Evolutionary conservation across 805 yeast genomes (phyloP).

Genomic region (Blastobotrys americana): DNA sequence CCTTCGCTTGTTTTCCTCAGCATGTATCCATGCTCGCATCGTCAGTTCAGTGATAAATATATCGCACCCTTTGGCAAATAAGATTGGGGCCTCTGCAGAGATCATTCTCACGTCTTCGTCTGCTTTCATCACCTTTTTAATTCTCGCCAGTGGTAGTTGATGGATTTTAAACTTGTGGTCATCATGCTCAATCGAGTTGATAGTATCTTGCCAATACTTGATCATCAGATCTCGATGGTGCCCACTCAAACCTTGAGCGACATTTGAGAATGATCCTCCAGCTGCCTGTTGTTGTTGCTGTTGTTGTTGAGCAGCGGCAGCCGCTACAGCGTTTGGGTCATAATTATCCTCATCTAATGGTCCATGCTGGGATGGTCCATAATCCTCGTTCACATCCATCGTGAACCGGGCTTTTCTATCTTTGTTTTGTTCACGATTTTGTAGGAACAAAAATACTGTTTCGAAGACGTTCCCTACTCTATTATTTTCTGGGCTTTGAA

Average conservation of each 20-base stretch:
- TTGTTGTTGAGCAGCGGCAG: background rate
- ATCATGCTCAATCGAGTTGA: slow-evolving; percentile 76
- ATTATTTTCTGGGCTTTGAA: too few species aligned
- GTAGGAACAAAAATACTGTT: too few species aligned
- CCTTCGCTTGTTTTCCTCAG: slow-evolving; percentile 91
- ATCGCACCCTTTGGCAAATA: slow-evolving; percentile 97
- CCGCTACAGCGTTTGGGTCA: background rate
- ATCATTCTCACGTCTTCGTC: slow-evolving; percentile 97
- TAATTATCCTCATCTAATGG: background rate
- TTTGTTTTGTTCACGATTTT: too few species aligned
- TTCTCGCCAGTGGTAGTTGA: slow-evolving; percentile 90
- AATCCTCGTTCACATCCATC: slow-evolving; percentile 2
- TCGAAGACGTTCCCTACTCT: too few species aligned
- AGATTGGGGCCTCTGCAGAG: slow-evolving; percentile 94
- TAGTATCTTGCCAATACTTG: slow-evolving; percentile 96
- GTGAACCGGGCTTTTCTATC: too few species aligned
- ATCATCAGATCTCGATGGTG: slow-evolving; percentile 81
- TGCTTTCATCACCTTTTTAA: slow-evolving; percentile 95
- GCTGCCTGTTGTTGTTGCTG: slow-evolving; percentile 1
- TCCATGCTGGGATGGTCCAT: slow-evolving; percentile 6
- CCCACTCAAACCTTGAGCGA: slow-evolving; percentile 85
- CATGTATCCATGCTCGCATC: slow-evolving; percentile 98
- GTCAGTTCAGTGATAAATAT: slow-evolving; percentile 94
- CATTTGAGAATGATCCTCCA: slow-evolving; percentile 73
- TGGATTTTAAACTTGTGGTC: slow-evolving; percentile 78